A percentile compares a stretch with the other conserved stretches of the same genome.
phyloP scores from a whole-genome alignment of 495 filamentous ascomycete genomes.

The Aspergillus cavernicola region DNA sequence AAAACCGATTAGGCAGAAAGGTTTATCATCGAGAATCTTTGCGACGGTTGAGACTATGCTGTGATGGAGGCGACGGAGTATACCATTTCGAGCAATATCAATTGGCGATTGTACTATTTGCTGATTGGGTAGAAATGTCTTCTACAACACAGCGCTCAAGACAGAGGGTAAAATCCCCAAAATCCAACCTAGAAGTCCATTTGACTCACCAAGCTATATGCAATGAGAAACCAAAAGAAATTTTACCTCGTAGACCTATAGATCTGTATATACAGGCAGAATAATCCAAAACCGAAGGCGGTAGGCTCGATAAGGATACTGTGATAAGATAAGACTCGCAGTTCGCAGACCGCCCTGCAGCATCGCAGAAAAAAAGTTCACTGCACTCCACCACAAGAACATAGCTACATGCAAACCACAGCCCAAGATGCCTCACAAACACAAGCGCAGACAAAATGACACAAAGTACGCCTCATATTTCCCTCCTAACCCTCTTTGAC shows the following conservation, averaged over 20 bases:
- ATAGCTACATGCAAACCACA: slow-evolving; percentile 4
- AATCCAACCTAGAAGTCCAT: no score
- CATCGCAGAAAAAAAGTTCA: slow-evolving; percentile 4
- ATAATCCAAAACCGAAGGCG: not conserved
- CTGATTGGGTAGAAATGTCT: no score
- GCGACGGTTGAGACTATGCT: no score
- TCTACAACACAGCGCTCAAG: no score
- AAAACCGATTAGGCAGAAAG: no score
- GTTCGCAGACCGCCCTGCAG: not conserved
- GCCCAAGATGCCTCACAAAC: slow-evolving; percentile 77
- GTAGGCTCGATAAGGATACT: not conserved
- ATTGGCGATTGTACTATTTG: no score
- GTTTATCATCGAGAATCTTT: no score
- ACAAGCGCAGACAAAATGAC: slow-evolving; percentile 59
- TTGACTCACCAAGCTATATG: not conserved
- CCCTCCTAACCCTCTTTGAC: not conserved
- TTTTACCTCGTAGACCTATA: not conserved
- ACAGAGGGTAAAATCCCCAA: no score
- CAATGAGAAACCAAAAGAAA: not conserved
- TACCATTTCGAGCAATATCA: no score
- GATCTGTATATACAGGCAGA: not conserved
- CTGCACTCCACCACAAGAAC: not conserved
- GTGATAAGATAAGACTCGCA: not conserved
- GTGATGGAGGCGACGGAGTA: no score
- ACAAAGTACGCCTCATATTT: slow-evolving; percentile 24